Base-by-base conservation (phyloP, 495 filamentous ascomycete genomes). In the Pseudomonodictys pantanalensis region DNA sequence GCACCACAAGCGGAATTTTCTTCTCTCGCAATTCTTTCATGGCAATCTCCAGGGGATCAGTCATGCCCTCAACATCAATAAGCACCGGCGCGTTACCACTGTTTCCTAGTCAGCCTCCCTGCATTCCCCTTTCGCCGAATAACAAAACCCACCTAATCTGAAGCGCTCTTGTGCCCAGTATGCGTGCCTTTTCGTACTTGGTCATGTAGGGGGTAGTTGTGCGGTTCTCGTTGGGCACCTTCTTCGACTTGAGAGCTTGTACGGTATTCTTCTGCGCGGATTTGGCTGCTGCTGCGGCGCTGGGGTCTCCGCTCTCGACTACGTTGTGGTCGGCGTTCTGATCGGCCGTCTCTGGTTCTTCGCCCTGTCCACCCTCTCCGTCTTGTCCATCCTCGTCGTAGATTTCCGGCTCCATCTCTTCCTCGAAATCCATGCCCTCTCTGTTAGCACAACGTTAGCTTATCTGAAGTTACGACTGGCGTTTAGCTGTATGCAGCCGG, bases 201-300 rank as follows among this genome's bases (percentile, higher is more conserved):
- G 93, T 98, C 91, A 98, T 95, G 79, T 96, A 98, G 4, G 93
- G 95, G 41, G 93, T 98, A 1, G 95, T 97, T 6, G 82, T 86
- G 64, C 93, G 83, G 77, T 93, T 81, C 52, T 95, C 91, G 62
- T 90, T 86, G 28, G 91, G 82, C 41, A 98, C 88, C 75, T 88
- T 92, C 80, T 93, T 97, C 71, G 90, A 87, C 70, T 89, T 89
- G 60, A 84, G 72, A 62, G 84, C 86, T 68, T 78, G 77, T 65
- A 85, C 75, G 2, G 69, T 75, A 52, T 74, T 80, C 62, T 79
- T 77, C 58, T 62, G 43, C 33, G 52, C 41, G 15, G 75, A 75
- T 15, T 51, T 66, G 17, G 83, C 83, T 6, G 73, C 73, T 0
- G 76, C 75, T 20, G 83, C 82, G 35, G 88, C 85, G 52, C 84